Base-by-base conservation (phyloP, 345 rosid genomes). In the Pistacia integerrima region DNA sequence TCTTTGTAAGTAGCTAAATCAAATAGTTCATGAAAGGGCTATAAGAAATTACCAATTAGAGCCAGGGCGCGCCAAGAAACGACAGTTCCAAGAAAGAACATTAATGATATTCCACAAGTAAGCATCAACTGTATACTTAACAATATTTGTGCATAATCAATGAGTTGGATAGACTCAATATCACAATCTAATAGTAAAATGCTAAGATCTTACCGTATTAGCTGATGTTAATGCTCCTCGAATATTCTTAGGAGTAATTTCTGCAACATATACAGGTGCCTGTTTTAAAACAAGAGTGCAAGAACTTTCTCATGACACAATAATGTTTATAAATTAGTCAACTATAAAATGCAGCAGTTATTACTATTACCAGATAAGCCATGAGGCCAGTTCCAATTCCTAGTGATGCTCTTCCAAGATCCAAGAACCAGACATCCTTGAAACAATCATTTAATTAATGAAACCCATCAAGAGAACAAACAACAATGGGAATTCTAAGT, bases 381-480 rank as follows among this genome's bases (percentile, higher is more conserved):
- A 69, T 54, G 56, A 87, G 49, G 18, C 85, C 88, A 63, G 72
- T 20, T 55, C 85, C 90, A 25, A 87, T 25, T 56, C 90, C 90
- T 3, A 81, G 14, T 2, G 48, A 87, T 11, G 84, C 10, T 79
- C 85, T 79, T 52, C 90, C 88, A 1, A 82, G 30, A 79, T 80
- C 69, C 60, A 87, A 79, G 73, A 78, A 82, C 79, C 79, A 68
- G 20, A 78, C 83, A 75, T 65, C 70, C 88, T 86, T 75, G 64
- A 3, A 59, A 58, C 35, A 61, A 62, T 20, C 55, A 59, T 30
- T 17, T 13, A 33, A 64, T 54, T 52, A 41, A 44, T 22, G 17
- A n/a, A 61, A 38, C 0, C 36, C 12, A 18, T 69, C 9, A 67
- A 25, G 54, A 44, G 28, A 5, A 14, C 8, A 25, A 67, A 6